These are phyloP conservation scores for Exophiala aquamarina DNA, from an alignment of 2,329 filamentous ascomycete genomes.

Conservation along the genomic window DNA sequence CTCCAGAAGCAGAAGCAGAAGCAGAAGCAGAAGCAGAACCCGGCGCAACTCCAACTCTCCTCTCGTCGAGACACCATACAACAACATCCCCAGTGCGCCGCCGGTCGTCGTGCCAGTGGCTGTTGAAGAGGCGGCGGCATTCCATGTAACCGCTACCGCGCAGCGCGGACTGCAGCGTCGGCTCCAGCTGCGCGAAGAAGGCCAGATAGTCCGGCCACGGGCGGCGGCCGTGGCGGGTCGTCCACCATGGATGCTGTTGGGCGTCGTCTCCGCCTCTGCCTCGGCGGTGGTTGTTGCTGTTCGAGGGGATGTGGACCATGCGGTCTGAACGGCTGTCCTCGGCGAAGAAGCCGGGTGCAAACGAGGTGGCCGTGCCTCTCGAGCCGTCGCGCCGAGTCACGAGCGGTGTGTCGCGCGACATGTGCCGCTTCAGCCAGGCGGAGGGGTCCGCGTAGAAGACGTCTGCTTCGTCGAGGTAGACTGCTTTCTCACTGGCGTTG, in stretches of 20 bases:
- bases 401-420: conserved; percentile 33
- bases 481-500: conserved; percentile 56
- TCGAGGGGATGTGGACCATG: background rate
- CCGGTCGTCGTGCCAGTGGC: conserved; percentile 63
- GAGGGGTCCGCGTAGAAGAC: conserved; percentile 73
- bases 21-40: background rate
- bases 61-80: conserved; percentile 53
- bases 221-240: conserved; percentile 6
- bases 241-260: no score
- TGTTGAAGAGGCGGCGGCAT: conserved; percentile 62
- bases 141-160: conserved; percentile 52
- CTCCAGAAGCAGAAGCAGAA: conserved; percentile 1
- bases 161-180: conserved; percentile 45
- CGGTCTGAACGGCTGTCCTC: conserved; percentile 19
- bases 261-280: no score
- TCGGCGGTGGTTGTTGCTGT: conserved; percentile 3
- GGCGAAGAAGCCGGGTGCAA: conserved; percentile 35
- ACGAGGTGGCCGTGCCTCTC: conserved; percentile 33
- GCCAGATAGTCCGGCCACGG: conserved; percentile 50
- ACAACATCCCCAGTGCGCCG: conserved; percentile 62
- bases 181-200: conserved; percentile 60
- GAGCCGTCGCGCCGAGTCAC: conserved; percentile 2
- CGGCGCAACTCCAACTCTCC: no score
- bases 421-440: conserved; percentile 59
- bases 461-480: conserved; percentile 87